Conservation (phyloP, 2,329 filamentous ascomycete species). For the Ophiostoma montium region DNA sequence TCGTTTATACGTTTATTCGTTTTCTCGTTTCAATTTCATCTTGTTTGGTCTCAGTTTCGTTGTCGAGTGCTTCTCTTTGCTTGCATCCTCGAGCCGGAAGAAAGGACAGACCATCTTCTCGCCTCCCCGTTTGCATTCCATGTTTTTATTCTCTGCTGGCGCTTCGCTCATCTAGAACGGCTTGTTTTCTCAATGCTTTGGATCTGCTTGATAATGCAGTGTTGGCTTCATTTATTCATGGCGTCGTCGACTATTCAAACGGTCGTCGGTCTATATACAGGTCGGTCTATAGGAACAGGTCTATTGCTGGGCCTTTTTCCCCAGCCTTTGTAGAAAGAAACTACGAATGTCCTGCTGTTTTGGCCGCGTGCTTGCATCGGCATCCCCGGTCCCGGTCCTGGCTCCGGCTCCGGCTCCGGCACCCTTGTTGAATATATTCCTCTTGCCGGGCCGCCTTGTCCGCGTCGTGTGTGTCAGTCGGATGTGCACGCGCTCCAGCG, state of each 20-base stretch:
- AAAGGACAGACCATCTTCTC: too few species aligned
- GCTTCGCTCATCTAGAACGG: neutral
- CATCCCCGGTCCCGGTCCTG: neutral
- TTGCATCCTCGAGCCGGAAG: too few species aligned
- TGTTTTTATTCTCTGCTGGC: neutral
- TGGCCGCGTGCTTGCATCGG: neutral
- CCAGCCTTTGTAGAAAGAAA: slow-evolving; percentile 7
- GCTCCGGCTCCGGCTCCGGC: too few species aligned
- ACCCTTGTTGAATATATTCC: slow-evolving; percentile 27
- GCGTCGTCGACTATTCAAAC: too few species aligned
- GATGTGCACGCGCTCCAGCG: slow-evolving; percentile 59
- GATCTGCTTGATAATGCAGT: neutral
- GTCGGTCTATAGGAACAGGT: neutral
- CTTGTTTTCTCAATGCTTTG: neutral
- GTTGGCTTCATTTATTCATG: neutral
- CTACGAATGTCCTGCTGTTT: slow-evolving; percentile 13
- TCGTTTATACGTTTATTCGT: neutral
- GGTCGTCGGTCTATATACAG: too few species aligned
- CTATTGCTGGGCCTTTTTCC: slow-evolving; percentile 1
- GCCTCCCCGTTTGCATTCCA: too few species aligned
- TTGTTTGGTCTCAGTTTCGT: neutral
- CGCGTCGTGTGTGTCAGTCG: slow-evolving; percentile 59
- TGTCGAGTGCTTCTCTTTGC: neutral
- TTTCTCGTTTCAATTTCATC: neutral
- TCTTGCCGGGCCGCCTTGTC: slow-evolving; percentile 42